Evolutionary conservation across 176 grass and related monocot species (phyloP).

Genomic region (Juncus effusus): DNA sequence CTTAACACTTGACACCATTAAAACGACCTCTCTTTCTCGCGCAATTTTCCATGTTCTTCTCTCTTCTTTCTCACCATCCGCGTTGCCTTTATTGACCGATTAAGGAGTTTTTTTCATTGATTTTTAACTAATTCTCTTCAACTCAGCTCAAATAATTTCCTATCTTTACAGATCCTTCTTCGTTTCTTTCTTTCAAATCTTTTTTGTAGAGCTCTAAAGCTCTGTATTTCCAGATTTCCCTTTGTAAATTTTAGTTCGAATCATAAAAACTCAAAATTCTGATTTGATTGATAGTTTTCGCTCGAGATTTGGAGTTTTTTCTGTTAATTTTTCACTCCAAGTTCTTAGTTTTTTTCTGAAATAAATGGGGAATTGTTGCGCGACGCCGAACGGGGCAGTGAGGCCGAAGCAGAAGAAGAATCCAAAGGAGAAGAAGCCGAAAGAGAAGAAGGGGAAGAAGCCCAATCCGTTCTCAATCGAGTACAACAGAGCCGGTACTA

Average conservation of each 20-base stretch:
- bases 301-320: not conserved
- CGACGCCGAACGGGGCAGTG: constrained; percentile 9
- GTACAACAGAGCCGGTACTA: constrained; percentile 52
- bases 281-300: no score
- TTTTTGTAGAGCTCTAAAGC: not conserved
- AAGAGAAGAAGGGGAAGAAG: constrained; percentile 67
- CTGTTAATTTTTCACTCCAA: not conserved
- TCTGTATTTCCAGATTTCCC: constrained; percentile 5
- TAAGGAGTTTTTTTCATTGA: not conserved
- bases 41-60: not conserved
- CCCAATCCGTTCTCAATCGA: constrained; percentile 77
- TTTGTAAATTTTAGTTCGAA: not conserved
- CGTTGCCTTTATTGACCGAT: constrained; percentile 21
- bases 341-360: not conserved
- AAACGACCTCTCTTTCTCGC: not conserved
- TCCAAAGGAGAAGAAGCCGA: constrained; percentile 26
- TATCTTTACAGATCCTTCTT: not conserved
- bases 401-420: constrained; percentile 14
- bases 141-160: constrained; percentile 12
- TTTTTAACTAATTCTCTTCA: constrained; percentile 3
- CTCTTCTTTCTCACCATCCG: not conserved
- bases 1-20: no score
- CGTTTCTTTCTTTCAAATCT: not conserved
- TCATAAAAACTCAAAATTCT: no score
- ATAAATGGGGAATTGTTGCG: constrained; percentile 82